A percentile compares a stretch with the other conserved stretches of the same genome.
These are phyloP conservation scores for Euphorbia pulcherrima DNA, from an alignment of 345 rosid species.

Conservation along the genomic window DNA sequence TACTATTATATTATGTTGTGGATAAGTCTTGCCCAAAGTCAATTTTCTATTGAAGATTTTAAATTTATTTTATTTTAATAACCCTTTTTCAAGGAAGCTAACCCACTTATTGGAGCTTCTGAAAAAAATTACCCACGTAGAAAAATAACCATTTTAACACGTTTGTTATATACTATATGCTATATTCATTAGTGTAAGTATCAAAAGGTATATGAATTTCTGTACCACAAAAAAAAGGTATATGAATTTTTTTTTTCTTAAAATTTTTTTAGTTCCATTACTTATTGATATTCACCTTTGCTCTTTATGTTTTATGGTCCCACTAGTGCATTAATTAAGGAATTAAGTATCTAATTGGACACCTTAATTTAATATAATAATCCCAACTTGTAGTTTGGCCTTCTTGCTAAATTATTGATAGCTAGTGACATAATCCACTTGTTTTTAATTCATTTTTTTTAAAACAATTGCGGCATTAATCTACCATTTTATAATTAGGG, in stretches of 20 bases:
- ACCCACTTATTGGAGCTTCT: background rate
- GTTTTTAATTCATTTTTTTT: background rate
- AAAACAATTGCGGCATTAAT: background rate
- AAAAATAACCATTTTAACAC: too few species aligned
- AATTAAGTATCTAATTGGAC: background rate
- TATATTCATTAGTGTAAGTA: too few species aligned
- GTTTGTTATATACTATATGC: too few species aligned
- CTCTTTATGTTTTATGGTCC: background rate
- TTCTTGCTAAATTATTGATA: background rate
- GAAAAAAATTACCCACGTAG: too few species aligned
- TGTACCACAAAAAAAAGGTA: too few species aligned
- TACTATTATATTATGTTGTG: background rate
- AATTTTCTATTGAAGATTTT: background rate
- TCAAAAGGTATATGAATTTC: too few species aligned
- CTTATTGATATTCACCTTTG: too few species aligned
- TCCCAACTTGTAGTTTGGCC: background rate
- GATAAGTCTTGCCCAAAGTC: constrained; percentile 22
- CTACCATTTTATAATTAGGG: too few species aligned
- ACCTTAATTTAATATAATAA: too few species aligned
- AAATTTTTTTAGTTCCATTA: too few species aligned
- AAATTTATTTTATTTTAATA: too few species aligned
- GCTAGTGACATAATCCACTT: background rate
- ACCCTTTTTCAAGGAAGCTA: constrained; percentile 19
- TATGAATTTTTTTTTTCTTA: too few species aligned
- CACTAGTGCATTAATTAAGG: background rate